Evolutionary conservation across 768 basidiomycete genomes (phyloP), one percentile per base, ranked within the genome.

Genomic region (Trametopsis cervina): DNA sequence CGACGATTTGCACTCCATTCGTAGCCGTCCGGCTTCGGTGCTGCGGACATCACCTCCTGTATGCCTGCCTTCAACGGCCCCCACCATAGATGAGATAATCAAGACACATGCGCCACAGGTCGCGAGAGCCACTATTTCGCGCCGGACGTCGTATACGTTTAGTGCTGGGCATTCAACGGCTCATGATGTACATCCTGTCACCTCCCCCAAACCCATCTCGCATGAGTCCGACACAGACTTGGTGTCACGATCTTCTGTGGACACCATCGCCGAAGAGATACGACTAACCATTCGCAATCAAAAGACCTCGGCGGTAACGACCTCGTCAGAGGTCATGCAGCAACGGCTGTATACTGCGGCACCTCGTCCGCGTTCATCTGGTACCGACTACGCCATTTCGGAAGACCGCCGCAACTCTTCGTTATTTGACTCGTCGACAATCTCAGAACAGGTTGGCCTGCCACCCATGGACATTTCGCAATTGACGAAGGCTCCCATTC

Each of bases 21-120:
- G 29, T 33, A 7, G 9, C 29, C n/a, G n/a, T n/a, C n/a, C n/a
- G n/a, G n/a, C n/a, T n/a, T n/a, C n/a, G n/a, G n/a, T n/a, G n/a
- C n/a, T n/a, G n/a, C n/a, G n/a, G n/a, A 33, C 15, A 7, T 33
- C 29, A 15, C 29, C 29, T 33, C 46, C n/a, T 4, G 43, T 44
- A 35, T 51, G 57, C 48, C 54, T 54, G 26, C 57, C 48, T 42
- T 68, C 56, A 60, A 78, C 83, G 42, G 77, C 81, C 5, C 89
- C 90, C 40, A 87, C 88, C 12, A 93, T 93, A 60, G 85, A 84
- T 35, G 89, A 93, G 48, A 93, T 93, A 51, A 92, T 93, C 51
- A 81, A 85, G 23, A 77, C 77, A 22, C 81, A 91, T 66, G 81
- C 82, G 2, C 85, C 86, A n/a, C 79, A 77, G 56, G 63, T 62